Evolutionary conservation across 2,329 filamentous ascomycete species (phyloP), one percentile per base, ranked within the genome.

Genomic region (Stenocarpella maydis): DNA sequence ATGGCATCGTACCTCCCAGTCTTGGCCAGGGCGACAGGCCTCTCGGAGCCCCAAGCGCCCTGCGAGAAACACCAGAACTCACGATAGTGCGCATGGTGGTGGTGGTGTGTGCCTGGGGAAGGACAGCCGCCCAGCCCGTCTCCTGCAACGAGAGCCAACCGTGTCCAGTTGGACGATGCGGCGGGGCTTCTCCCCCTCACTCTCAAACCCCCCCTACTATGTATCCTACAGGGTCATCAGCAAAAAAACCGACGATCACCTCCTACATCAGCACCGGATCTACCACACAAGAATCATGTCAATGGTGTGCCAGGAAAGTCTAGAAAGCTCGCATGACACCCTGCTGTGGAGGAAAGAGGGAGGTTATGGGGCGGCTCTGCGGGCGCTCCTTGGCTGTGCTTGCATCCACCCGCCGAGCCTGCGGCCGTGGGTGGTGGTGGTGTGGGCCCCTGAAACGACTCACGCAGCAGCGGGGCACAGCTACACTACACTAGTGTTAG

Each of bases 251-350:
- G 58, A 61, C 58, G 39, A 61, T 61, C 41, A 47, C 43, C 7
- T 41, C 34, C 26, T 24, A 10, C 28, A 47, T 15, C 7, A 21
- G 39, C 39, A 2, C 55, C 15, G 19, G 55, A 60, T 61, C 55
- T 21, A 12, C 58, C 19, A 26, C 58, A 34, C 43, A 21, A 41
- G 41, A 28, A 28, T 9, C 47, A 65, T n/a, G n/a, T n/a, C n/a
- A n/a, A n/a, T n/a, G n/a, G n/a, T n/a, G 41, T 55, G 55, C 63
- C 50, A 65, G 55, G 63, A 28, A n/a, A 37, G 43, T 63, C 58
- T 63, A 63, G 43, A 63, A 63, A 49, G 26, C 41, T 47, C 58
- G 58, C 58, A 49, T 63, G 58, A 63, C 58, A 49, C 58, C 58
- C 43, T 49, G 58, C 43, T 49, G 58, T 63, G 58, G 58, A 28